Evolutionary conservation across 2,329 filamentous ascomycete genomes (phyloP).

Genomic region (Monilinia fructigena): DNA sequence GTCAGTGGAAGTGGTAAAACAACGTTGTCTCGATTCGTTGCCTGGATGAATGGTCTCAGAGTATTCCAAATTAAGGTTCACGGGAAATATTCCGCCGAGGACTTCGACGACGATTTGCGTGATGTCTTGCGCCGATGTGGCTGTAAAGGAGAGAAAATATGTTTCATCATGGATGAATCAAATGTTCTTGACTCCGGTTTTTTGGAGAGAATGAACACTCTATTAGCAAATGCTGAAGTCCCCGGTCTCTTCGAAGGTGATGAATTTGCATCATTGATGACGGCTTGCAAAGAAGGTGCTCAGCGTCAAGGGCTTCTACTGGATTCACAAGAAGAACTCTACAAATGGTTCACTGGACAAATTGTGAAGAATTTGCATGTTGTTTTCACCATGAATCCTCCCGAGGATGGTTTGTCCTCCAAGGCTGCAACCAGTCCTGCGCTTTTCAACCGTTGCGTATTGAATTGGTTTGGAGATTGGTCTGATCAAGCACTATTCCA

Average conservation of each 20-base stretch:
- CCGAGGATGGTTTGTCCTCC: conserved; percentile 88
- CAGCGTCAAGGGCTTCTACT: conserved; percentile 92
- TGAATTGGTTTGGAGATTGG: conserved; percentile 99
- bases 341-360: conserved; percentile 99
- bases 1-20: conserved; percentile 99
- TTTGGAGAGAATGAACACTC: conserved; percentile 97
- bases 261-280: conserved; percentile 97
- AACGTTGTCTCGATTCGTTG: conserved; percentile 93
- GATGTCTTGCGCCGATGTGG: conserved; percentile 91
- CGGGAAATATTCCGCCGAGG: conserved; percentile 94
- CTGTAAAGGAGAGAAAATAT: conserved; percentile 98
- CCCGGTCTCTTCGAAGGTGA: conserved; percentile 99
- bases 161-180: conserved; percentile 99
- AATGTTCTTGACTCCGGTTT: conserved; percentile 99
- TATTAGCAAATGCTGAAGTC: conserved; percentile 98
- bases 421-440: conserved; percentile 97
- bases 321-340: conserved; percentile 98
- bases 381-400: conserved; percentile 99
- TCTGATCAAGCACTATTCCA: conserved; percentile 98
- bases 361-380: conserved; percentile 99
- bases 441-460: conserved; percentile 97
- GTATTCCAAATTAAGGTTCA: conserved; percentile 99
- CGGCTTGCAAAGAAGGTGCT: conserved; percentile 95
- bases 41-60: conserved; percentile 99
- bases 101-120: conserved; percentile 96